A percentile compares a stretch with the other conserved stretches of the same genome.
Conservation (phyloP, 2,329 filamentous ascomycete genomes). For the Penicillium sp. region DNA sequence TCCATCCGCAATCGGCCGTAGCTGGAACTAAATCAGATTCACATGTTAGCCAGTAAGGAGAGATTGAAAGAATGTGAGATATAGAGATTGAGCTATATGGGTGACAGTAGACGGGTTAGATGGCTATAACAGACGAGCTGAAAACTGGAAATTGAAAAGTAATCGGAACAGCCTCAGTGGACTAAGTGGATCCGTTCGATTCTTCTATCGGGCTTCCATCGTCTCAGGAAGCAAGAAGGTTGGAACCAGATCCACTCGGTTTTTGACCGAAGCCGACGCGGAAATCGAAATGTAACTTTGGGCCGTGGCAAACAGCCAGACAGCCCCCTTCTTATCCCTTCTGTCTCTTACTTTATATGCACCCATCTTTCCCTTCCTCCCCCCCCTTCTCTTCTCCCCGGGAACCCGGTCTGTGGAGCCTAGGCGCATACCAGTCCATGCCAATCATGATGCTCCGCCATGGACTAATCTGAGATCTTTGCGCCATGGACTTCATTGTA, state of each 20-base stretch:
- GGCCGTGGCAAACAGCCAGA: slow-evolving; percentile 14
- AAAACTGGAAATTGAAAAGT: background rate
- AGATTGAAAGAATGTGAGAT: background rate
- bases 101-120: too few relatives aligned
- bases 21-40: background rate
- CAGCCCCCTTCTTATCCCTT: slow-evolving; percentile 6
- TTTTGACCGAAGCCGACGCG: slow-evolving; percentile 14
- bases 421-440: slow-evolving; percentile 17
- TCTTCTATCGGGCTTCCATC: slow-evolving; percentile 21
- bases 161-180: slow-evolving; percentile 15
- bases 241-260: slow-evolving; percentile 14
- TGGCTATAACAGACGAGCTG: too few relatives aligned
- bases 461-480: slow-evolving; percentile 29
- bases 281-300: slow-evolving; percentile 9
- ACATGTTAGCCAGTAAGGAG: background rate
- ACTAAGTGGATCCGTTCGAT: slow-evolving; percentile 6
- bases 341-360: background rate
- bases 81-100: background rate
- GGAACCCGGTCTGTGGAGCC: slow-evolving; percentile 18
- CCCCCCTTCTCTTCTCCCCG: slow-evolving; percentile 10
- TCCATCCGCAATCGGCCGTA: slow-evolving; percentile 1
- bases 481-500: slow-evolving; percentile 45
- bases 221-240: slow-evolving; percentile 4
- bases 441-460: slow-evolving; percentile 31
- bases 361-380: slow-evolving; percentile 2